These are phyloP conservation scores for Taiozyma onychis DNA, from an alignment of 1,139 yeast species.

Conservation along the genomic window DNA sequence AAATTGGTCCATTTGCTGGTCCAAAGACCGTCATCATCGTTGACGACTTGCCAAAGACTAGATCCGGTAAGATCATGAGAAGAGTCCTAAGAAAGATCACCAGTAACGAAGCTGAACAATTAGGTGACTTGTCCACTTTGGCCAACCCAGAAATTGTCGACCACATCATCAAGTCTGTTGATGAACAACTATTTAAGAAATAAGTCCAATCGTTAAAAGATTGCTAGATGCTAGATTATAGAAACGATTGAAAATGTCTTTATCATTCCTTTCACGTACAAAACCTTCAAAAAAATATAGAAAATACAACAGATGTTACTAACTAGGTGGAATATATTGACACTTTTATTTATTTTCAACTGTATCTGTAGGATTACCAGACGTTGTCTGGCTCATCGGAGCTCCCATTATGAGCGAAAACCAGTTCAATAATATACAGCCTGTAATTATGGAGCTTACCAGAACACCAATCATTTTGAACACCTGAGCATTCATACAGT, in stretches of 20 bases:
- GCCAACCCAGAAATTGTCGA: conserved; percentile 85
- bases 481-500: neutral
- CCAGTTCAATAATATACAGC: neutral
- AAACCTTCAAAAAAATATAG: neutral
- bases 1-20: conserved; percentile 97
- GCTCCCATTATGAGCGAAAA: neutral
- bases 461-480: neutral
- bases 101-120: conserved; percentile 83
- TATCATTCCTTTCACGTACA: neutral
- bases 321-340: neutral
- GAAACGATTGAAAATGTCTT: neutral
- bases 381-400: neutral
- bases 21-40: conserved; percentile 89
- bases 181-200: conserved; percentile 28
- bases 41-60: conserved; percentile 90
- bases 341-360: neutral
- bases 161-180: conserved; percentile 50
- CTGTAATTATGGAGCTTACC: neutral
- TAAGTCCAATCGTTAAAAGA: neutral
- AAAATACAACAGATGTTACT: neutral
- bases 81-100: conserved; percentile 92
- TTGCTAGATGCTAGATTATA: neutral
- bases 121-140: conserved; percentile 90
- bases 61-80: conserved; percentile 99
- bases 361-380: neutral